Conservation (phyloP, 345 rosid genomes). For the thale cress (Arabidopsis thaliana) region TAIR10.1 NC_003076.8:128501-129000, state of each 20-base stretch:
- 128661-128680: conserved; percentile 92
- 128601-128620: not conserved
- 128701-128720: conserved; percentile 87
- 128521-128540: not conserved
- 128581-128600: conserved; percentile 7
- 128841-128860: conserved; percentile 90
- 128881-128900: conserved; percentile 62
- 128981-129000: not conserved
- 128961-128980: not conserved
- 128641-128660: conserved; percentile 58
- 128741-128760: conserved; percentile 82
- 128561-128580: not conserved
- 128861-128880: conserved; percentile 82
- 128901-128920: conserved; percentile 60
- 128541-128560: not conserved
- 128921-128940: conserved; percentile 52
- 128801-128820: conserved; percentile 50
- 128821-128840: conserved; percentile 85
- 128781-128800: conserved; percentile 60
- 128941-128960: conserved; percentile 15
- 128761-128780: conserved; percentile 74
- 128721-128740: conserved; percentile 89
- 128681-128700: conserved; percentile 85
- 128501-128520: not conserved
- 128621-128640: not conserved